Evolutionary conservation across 2,329 filamentous ascomycete genomes (phyloP), one percentile per base, ranked within the genome.

Genomic region (Phialocephala sp.): DNA sequence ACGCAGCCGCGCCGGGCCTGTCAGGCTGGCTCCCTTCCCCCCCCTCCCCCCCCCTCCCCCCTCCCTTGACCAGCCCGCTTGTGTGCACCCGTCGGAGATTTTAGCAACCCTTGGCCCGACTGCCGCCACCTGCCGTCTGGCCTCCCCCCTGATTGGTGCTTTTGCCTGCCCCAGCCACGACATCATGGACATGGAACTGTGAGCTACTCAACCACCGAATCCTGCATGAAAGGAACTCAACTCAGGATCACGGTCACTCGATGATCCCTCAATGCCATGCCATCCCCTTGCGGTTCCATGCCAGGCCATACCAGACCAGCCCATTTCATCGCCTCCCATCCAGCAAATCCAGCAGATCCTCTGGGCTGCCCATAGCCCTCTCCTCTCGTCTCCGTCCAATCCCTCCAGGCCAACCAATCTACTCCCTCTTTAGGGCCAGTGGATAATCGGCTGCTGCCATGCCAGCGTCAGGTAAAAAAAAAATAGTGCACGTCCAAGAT

Each of bases 41-140:
- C 8, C 41, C 18, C 5, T 14, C 9, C 4, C 43, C 18, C 20
- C 43, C n/a, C n/a, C 4, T 15, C 20, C 8, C 43, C 20, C 4
- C 20, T 9, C 15, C 15, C 43, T 47, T 2, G 11, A 2, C 43
- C 18, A 22, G 43, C 2, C 15, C 50, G 24, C 50, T 54, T 54
- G 22, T 18, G 50, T 54, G 24, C 50, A 15, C 50, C 24, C 50
- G 24, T 18, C 50, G 50, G 50, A 54, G 50, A 54, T 32, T 54
- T 54, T 54, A 6, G 24, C 5, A 27, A 27, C 47, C 50, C 24
- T 54, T 14, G 24, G 1, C n/a, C 45, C n/a, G 45, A 54, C 50
- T 54, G 50, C 50, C 50, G 50, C 50, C 50, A 54, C 50, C 50
- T 54, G 50, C 50, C 50, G 50, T 54, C 24, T 32, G 3, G 27